Conservation (phyloP, 2,329 filamentous ascomycete genomes). For the Cytospora piceicola region DNA sequence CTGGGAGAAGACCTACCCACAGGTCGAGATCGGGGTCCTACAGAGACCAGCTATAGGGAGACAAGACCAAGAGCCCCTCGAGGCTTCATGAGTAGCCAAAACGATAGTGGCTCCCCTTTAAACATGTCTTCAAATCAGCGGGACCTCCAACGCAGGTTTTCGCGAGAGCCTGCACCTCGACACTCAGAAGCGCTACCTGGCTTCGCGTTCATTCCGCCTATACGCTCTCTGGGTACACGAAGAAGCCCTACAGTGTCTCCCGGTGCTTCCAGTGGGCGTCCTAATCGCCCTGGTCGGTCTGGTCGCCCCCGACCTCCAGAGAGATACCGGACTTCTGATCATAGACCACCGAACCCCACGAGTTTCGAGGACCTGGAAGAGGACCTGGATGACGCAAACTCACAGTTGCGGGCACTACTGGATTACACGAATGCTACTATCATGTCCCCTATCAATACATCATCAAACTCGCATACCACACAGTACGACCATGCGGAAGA, state of each 20-base stretch:
- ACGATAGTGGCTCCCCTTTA: slow-evolving; percentile 31
- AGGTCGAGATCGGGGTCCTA: slow-evolving; percentile 25
- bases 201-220: slow-evolving; percentile 41
- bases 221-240: slow-evolving; percentile 42
- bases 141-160: slow-evolving; percentile 43
- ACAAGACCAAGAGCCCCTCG: slow-evolving; percentile 12
- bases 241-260: slow-evolving; percentile 37
- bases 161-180: slow-evolving; percentile 40
- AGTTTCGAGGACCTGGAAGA: slow-evolving; percentile 46
- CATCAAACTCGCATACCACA: slow-evolving; percentile 41
- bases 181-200: slow-evolving; percentile 35
- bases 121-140: slow-evolving; percentile 44
- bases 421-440: slow-evolving; percentile 37
- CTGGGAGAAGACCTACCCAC: not conserved
- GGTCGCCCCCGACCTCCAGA: slow-evolving; percentile 34
- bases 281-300: slow-evolving; percentile 12
- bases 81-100: slow-evolving; percentile 1
- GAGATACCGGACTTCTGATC: slow-evolving; percentile 34
- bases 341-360: slow-evolving; percentile 27
- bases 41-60: slow-evolving; percentile 24
- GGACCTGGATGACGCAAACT: slow-evolving; percentile 48
- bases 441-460: slow-evolving; percentile 38
- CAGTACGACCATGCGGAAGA: slow-evolving; percentile 50
- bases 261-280: slow-evolving; percentile 32
- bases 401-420: slow-evolving; percentile 49